Conservation (phyloP, 2,329 filamentous ascomycete species). For the Lecanicillium sp. region DNA sequence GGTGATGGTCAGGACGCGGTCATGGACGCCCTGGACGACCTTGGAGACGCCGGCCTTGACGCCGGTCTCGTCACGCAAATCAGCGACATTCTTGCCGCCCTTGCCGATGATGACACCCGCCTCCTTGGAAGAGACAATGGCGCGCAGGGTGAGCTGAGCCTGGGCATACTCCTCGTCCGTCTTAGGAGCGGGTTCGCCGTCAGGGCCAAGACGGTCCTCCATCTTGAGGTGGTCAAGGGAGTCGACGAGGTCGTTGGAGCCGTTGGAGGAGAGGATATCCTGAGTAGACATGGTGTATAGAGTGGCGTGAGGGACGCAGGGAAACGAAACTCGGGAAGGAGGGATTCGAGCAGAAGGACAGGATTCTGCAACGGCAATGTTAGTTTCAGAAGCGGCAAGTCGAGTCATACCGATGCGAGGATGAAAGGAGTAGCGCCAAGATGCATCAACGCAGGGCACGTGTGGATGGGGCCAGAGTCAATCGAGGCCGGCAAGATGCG, state of each 20-base stretch:
- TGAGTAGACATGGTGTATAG: slow-evolving; percentile 51
- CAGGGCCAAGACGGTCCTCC: slow-evolving; percentile 60
- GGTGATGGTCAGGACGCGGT: slow-evolving; percentile 93
- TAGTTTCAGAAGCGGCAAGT: not conserved
- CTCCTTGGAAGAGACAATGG: slow-evolving; percentile 98
- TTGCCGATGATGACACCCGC: slow-evolving; percentile 99
- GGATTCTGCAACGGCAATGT: not conserved
- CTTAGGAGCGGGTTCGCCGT: slow-evolving; percentile 76
- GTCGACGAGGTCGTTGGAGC: slow-evolving; percentile 56
- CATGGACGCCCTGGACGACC: slow-evolving; percentile 94
- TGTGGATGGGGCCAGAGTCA: slow-evolving; percentile 5
- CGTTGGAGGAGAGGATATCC: slow-evolving; percentile 52
- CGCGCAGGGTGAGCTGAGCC: slow-evolving; percentile 86
- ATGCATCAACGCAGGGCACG: slow-evolving; percentile 6
- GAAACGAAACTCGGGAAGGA: slow-evolving; percentile 3
- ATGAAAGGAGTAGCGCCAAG: not conserved
- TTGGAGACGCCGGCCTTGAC: slow-evolving; percentile 98
- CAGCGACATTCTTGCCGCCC: slow-evolving; percentile 95
- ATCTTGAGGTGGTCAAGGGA: slow-evolving; percentile 61
- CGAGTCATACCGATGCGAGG: not conserved
- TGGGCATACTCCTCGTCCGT: slow-evolving; percentile 96
- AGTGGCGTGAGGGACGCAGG: slow-evolving; percentile 10
- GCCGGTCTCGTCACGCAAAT: slow-evolving; percentile 93
- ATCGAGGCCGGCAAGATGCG: not conserved
- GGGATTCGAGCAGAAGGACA: not conserved